Percentiles rank a stretch among this genome's conserved stretches.
Conservation (phyloP, 495 filamentous ascomycete genomes). For the Penicillium simplicissimum region DNA sequence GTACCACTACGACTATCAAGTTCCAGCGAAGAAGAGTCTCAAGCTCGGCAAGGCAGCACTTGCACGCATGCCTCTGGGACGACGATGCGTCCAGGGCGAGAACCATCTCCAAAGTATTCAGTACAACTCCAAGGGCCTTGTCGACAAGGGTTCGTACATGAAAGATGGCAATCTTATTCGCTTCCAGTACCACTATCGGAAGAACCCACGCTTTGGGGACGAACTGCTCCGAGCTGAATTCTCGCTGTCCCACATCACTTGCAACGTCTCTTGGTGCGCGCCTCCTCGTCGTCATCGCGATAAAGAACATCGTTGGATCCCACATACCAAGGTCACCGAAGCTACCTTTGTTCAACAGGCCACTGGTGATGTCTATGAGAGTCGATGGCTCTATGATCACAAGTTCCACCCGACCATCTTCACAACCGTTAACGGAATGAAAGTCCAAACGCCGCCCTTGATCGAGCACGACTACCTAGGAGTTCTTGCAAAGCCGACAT, state of each 20-base stretch:
- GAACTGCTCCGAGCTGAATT: constrained; percentile 60
- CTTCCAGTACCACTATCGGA: constrained; percentile 61
- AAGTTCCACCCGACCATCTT: constrained; percentile 61
- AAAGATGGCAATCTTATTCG: constrained; percentile 55
- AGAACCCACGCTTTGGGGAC: constrained; percentile 55
- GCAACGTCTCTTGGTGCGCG: constrained; percentile 60
- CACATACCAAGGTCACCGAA: constrained; percentile 58
- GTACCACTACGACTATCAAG: constrained; percentile 53
- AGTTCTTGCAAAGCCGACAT: constrained; percentile 55
- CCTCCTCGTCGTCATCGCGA: constrained; percentile 53
- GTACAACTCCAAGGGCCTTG: constrained; percentile 57
- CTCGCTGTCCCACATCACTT: constrained; percentile 54
- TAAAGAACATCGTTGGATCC: constrained; percentile 59
- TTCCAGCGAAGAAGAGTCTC: constrained; percentile 34
- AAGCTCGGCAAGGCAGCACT: constrained; percentile 30
- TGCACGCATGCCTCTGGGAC: constrained; percentile 46
- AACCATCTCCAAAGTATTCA: constrained; percentile 50
- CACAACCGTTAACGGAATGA: constrained; percentile 57
- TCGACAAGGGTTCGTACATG: constrained; percentile 56
- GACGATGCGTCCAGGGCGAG: constrained; percentile 50
- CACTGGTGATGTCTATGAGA: constrained; percentile 52
- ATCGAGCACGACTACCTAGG: constrained; percentile 57
- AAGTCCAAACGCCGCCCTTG: constrained; percentile 58
- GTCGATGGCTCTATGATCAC: constrained; percentile 61
- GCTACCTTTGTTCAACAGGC: constrained; percentile 55